Conservation (phyloP, 495 filamentous ascomycete genomes). For the Talaromyces nanjingensis region DNA sequence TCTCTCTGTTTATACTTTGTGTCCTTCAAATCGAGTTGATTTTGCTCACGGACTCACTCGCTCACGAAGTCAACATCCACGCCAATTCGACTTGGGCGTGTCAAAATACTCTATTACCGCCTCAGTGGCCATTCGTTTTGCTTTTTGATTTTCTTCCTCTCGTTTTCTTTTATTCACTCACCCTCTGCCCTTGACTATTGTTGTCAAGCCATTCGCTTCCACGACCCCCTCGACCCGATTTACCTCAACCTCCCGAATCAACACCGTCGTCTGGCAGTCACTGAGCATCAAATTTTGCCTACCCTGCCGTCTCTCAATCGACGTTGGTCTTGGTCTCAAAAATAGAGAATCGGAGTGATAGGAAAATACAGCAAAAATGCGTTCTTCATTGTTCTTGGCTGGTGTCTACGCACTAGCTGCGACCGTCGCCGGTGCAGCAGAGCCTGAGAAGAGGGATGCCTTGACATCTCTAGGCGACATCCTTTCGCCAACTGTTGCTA, state of each 20-base stretch:
- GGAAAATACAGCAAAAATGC: constrained; percentile 2
- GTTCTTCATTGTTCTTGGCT: constrained; percentile 3
- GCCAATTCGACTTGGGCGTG: not conserved
- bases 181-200: not conserved
- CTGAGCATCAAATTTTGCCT: not conserved
- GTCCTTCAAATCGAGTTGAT: not conserved
- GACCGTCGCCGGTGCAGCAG: constrained; percentile 5
- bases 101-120: not conserved
- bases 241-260: not conserved
- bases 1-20: not conserved
- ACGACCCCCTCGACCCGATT: not conserved
- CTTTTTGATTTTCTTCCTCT: not conserved
- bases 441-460: not conserved
- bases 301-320: not conserved
- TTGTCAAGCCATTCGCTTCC: not conserved
- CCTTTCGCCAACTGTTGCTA: not conserved
- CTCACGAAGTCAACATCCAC: not conserved
- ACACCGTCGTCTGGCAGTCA: not conserved
- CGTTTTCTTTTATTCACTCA: not conserved
- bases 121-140: not conserved
- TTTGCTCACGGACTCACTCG: not conserved
- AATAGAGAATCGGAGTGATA: not conserved
- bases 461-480: not conserved
- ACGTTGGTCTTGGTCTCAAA: not conserved
- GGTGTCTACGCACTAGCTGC: constrained; percentile 8